Base-by-base conservation (phyloP, 2,329 filamentous ascomycete genomes). In the Cryoendolithus antarcticus region DNA sequence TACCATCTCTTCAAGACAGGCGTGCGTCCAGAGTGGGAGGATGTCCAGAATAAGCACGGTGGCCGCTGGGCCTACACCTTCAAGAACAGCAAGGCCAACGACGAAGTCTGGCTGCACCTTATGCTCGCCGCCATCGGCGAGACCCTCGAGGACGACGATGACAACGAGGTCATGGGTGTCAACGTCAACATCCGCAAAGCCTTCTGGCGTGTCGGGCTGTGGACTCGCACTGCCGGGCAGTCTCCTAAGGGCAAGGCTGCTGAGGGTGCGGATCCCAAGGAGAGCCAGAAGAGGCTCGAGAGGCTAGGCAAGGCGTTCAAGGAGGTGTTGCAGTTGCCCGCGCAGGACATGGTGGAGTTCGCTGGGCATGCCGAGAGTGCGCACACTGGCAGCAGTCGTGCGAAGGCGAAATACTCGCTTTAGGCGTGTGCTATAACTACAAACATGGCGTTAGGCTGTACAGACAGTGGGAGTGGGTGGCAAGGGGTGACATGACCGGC, bases 1-100 rank as follows among this genome's bases (percentile, higher is more conserved):
- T 98, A 98, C 69, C 93, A 98, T 61, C 82, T 98, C 33, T 98
- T 98, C 82, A 98, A 98, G 73, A 82, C 81, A 55, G 88, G 88
- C 49, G 85, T 98, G 47, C 85, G 91, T 48, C 91, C 91, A 29
- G 93, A 98, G 67, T 98, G 91, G 91, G 91, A 98, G 66, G 91
- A 98, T 62, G 73, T 77, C 19, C 86, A 96, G 70, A 98, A 98
- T 72, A 98, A 96, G 75, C 86, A 96, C 62, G 91, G 91, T 54
- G 91, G 91, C 66, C 95, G 95, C 68, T 98, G 91, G 91, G 88
- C 89, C 19, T 96, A 93, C 69, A 82, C 85, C 57, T 95, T 94
- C 79, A 93, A 93, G 72, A 86, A 95, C 54, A 94, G 93, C 75
- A 77, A 72, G 51, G 75, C 94, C 61, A 84, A 89, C 54, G 93